phyloP scores from a whole-genome alignment of 148 eudicot genomes.

The Heliamphora exappendiculata region DNA sequence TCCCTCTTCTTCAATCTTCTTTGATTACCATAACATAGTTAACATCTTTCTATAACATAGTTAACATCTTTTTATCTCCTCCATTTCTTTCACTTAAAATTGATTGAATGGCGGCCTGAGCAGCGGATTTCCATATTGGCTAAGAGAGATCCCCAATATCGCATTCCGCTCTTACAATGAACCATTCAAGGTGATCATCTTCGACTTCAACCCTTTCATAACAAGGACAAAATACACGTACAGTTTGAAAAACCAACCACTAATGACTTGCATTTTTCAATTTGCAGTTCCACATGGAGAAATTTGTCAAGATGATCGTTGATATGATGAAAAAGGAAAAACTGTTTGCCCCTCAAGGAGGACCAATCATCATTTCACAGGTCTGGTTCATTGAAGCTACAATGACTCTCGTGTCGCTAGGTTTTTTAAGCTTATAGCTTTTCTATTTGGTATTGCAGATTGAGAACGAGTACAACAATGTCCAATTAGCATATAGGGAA shows the following conservation, averaged over 20 bases:
- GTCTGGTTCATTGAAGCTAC: slow-evolving; percentile 10
- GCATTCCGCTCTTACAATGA: slow-evolving; percentile 62
- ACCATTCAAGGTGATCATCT: slow-evolving; percentile 51
- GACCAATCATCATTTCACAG: slow-evolving; percentile 83
- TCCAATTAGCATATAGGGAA: slow-evolving; percentile 38
- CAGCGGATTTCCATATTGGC: slow-evolving; percentile 89
- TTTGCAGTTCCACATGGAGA: slow-evolving; percentile 51
- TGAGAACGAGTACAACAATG: slow-evolving; percentile 65
- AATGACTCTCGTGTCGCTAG: too few species aligned
- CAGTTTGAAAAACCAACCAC: neutral
- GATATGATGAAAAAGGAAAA: slow-evolving; percentile 55
- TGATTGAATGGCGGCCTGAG: neutral
- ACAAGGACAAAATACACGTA: neutral
- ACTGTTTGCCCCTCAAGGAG: slow-evolving; percentile 76
- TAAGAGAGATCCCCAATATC: slow-evolving; percentile 51
- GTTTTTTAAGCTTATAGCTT: neutral
- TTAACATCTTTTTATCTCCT: neutral
- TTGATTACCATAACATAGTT: neutral
- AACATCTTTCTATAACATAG: neutral
- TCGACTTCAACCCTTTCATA: neutral
- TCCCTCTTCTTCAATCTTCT: neutral
- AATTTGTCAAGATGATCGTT: slow-evolving; percentile 36
- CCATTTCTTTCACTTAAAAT: neutral
- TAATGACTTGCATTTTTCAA: neutral
- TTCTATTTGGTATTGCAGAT: slow-evolving; percentile 30